These are phyloP conservation scores for Fraxinus floribunda DNA, from an alignment of 305 asterid species.

Conservation along the genomic window DNA sequence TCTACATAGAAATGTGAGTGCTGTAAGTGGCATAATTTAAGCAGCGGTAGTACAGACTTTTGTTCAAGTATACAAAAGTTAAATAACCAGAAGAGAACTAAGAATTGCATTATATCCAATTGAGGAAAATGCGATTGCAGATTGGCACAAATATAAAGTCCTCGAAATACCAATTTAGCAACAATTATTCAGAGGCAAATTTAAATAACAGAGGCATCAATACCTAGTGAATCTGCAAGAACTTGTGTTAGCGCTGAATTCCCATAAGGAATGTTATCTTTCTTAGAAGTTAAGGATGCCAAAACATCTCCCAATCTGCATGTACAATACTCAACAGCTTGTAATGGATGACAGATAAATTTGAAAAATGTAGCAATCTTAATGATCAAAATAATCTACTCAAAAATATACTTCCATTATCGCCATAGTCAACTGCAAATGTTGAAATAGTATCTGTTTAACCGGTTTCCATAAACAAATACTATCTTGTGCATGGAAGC, in stretches of 20 bases:
- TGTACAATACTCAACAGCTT: slow-evolving; percentile 29
- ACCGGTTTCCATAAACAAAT: slow-evolving; percentile 8
- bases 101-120: slow-evolving; percentile 14
- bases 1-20: not conserved
- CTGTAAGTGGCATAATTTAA: not conserved
- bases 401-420: slow-evolving; percentile 14
- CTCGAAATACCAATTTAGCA: slow-evolving; percentile 4
- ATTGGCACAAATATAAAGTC: not conserved
- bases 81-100: slow-evolving; percentile 12
- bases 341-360: slow-evolving; percentile 24
- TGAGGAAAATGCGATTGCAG: slow-evolving; percentile 8
- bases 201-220: slow-evolving; percentile 16
- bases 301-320: slow-evolving; percentile 95
- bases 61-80: slow-evolving; percentile 20
- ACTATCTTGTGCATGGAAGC: slow-evolving; percentile 21
- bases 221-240: slow-evolving; percentile 88
- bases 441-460: slow-evolving; percentile 2
- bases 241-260: slow-evolving; percentile 77
- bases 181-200: slow-evolving; percentile 12
- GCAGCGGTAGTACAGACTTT: not conserved
- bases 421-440: not conserved
- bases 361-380: not conserved
- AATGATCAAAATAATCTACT: slow-evolving; percentile 11
- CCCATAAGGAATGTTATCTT: slow-evolving; percentile 69
- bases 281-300: slow-evolving; percentile 74